These are phyloP conservation scores for Oldenlandia corymbosa DNA, from an alignment of 257 asterid species.

Conservation along the genomic window DNA sequence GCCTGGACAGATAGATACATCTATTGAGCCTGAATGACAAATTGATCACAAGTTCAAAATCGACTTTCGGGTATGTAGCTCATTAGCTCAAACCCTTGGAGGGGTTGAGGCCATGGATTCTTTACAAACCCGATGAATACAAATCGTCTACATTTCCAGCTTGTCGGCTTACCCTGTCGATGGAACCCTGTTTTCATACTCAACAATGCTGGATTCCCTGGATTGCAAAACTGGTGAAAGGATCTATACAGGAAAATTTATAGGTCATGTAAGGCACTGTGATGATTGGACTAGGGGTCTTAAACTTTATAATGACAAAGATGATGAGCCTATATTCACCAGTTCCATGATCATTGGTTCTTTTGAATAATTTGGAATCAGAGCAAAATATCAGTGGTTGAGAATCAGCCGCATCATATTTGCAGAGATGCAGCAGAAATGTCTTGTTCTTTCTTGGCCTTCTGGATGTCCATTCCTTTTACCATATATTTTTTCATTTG, in stretches of 20 bases:
- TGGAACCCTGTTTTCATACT: conserved; percentile 72
- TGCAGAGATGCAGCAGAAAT: too few relatives aligned
- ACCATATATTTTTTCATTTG: too few relatives aligned
- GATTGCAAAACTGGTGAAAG: conserved; percentile 41
- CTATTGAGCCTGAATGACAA: conserved; percentile 66
- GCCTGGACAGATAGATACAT: conserved; percentile 75
- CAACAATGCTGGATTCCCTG: conserved; percentile 53
- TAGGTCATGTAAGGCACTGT: conserved; percentile 58
- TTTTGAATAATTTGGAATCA: too few relatives aligned
- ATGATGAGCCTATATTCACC: neutral
- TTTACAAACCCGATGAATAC: conserved; percentile 44
- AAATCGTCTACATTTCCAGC: conserved; percentile 39
- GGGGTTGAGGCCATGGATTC: conserved; percentile 78
- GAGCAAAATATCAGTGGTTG: too few relatives aligned
- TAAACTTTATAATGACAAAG: conserved; percentile 40
- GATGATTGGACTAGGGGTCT: conserved; percentile 69
- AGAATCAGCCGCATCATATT: too few relatives aligned
- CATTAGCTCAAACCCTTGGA: conserved; percentile 91
- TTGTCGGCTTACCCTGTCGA: conserved; percentile 44
- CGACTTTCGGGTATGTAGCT: conserved; percentile 84
- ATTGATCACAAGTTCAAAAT: conserved; percentile 65
- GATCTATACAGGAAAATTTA: conserved; percentile 40
- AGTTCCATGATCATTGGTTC: too few relatives aligned
- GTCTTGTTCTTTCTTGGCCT: too few relatives aligned
- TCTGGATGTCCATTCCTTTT: too few relatives aligned